Base-by-base conservation (phyloP, 805 yeast species). In the Kodamaea lidongshanica region DNA sequence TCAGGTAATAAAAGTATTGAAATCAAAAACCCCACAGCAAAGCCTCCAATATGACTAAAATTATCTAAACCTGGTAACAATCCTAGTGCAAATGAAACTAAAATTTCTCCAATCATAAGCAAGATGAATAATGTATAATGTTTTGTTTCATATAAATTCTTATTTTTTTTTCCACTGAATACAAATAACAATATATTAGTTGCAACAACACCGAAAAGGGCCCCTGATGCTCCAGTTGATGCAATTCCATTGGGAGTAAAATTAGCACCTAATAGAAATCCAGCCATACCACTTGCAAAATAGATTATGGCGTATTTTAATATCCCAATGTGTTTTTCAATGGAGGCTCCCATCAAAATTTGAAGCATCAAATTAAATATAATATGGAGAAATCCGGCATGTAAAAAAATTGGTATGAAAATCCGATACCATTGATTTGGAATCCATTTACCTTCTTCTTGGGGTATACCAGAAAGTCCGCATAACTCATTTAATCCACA, bases 31-130 rank as follows among this genome's bases (percentile, higher is more conserved):
- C 88, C 88, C 54, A 74, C 56, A 14, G 75, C 69, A 54, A 79
- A 77, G 5, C 88, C 88, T 7, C 88, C 88, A 41, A 80, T 70
- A 50, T 80, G 87, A 24, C 81, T 67, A 45, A 80, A 80, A 48
- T 80, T 80, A 50, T 80, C 88, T 32, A 80, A 48, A 0, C 88
- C 88, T 0, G 88, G 88, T 10, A 80, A 54, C 12, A 80, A 56
- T 0, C 88, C 88, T 12, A 80, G 54, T 5, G 70, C 79, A 26
- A 80, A 63, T 21, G 77, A 65, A 4, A 78, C 60, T 8, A 78
- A 44, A 20, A 80, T 65, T 46, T 80, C 86, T 7, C 57, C 54
- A n/a, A 77, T 37, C 54, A 75, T 67, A 9, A 69, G 58, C 13
- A 50, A 27, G 8, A 80, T 53, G 19, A 68, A 59, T 5, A 67